Percentiles rank a stretch among this genome's conserved stretches.
These are phyloP conservation scores for Tuber magnatum DNA, from an alignment of 495 filamentous ascomycete species.

Conservation along the genomic window DNA sequence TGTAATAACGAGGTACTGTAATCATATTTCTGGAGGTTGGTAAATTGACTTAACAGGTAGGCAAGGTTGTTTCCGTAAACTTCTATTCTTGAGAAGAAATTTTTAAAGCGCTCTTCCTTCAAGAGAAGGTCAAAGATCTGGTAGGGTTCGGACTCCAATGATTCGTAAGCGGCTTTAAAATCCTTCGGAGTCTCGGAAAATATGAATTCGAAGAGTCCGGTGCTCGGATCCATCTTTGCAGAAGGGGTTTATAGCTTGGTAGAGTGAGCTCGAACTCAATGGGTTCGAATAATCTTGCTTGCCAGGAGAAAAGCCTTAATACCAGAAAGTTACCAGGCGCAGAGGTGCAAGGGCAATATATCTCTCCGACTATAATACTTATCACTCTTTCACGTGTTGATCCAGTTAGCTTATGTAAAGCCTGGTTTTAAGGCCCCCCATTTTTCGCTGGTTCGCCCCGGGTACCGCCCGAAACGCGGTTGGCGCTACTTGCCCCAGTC, in stretches of 20 bases:
- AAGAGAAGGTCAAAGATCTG: slow-evolving; percentile 13
- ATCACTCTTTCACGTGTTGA: too few relatives aligned
- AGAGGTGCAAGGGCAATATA: not conserved
- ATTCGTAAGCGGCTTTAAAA: slow-evolving; percentile 7
- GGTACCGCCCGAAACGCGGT: too few relatives aligned
- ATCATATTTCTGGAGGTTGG: not conserved
- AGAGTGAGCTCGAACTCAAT: too few relatives aligned
- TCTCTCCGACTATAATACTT: not conserved
- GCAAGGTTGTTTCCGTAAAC: slow-evolving; percentile 8
- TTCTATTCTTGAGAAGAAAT: slow-evolving; percentile 10
- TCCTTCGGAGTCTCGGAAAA: not conserved
- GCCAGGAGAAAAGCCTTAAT: too few relatives aligned
- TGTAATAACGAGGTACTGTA: not conserved
- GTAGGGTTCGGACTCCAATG: slow-evolving; percentile 3
- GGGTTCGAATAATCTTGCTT: too few relatives aligned
- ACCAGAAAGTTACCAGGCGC: too few relatives aligned
- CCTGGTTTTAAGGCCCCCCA: not conserved
- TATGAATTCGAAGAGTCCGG: slow-evolving; percentile 12
- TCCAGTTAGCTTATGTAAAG: not conserved
- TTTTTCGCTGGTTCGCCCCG: not conserved
- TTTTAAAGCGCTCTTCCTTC: not conserved
- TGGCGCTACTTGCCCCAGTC: too few relatives aligned
- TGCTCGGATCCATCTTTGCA: not conserved
- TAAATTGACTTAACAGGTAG: not conserved
- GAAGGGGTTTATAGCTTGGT: too few relatives aligned